Evolutionary conservation across 768 basidiomycete genomes (phyloP).

Genomic region (Calvatia gigantea): DNA sequence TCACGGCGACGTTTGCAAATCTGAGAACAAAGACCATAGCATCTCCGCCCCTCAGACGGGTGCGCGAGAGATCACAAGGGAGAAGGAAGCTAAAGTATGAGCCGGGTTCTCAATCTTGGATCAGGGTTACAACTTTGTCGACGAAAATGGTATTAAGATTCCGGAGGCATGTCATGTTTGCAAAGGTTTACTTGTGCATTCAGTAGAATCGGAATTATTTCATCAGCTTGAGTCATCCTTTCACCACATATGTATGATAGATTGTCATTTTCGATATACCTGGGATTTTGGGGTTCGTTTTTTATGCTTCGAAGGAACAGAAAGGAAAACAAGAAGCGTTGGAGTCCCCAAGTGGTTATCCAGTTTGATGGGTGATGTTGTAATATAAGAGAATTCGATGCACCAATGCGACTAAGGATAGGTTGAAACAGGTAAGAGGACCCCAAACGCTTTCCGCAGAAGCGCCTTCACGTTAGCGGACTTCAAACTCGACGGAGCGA

Average conservation of each 20-base stretch:
- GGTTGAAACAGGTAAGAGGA: neutral
- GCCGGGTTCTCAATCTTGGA: neutral
- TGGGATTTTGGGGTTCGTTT: conserved; percentile 4
- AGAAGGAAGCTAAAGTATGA: conserved; percentile 7
- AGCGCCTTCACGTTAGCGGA: too few relatives aligned
- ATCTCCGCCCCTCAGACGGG: conserved; percentile 17
- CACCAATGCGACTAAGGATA: neutral
- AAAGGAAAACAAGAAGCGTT: neutral
- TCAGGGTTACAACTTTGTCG: neutral
- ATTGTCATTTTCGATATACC: neutral
- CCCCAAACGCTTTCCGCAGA: neutral
- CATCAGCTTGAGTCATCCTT: neutral
- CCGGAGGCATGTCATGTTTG: neutral
- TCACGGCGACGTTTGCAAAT: neutral
- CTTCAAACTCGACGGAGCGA: too few relatives aligned
- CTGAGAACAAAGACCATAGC: conserved; percentile 8
- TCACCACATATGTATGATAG: neutral
- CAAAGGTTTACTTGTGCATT: neutral
- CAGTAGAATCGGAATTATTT: neutral
- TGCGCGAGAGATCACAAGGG: conserved; percentile 12
- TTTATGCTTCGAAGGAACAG: neutral
- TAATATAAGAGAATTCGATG: neutral
- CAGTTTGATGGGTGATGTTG: neutral
- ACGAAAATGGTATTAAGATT: neutral
- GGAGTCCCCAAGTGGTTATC: neutral